Base-by-base conservation (phyloP, 257 asterid genomes). In the Eucommia ulmoides region DNA sequence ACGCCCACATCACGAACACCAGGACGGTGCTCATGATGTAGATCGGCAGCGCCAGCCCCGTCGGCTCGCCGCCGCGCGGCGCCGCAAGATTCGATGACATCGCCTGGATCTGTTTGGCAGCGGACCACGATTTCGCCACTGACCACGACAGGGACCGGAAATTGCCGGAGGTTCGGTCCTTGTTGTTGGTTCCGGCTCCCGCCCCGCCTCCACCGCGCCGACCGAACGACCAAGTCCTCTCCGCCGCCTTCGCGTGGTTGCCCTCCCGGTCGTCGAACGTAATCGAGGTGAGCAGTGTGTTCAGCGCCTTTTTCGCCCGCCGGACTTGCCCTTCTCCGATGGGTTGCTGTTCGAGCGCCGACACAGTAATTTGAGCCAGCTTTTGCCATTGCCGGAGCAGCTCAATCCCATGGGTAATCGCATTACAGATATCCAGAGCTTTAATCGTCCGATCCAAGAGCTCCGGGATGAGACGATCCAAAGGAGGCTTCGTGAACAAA, bases 111-210 rank as follows among this genome's bases (percentile, higher is more conserved):
- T 89, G 96, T 35, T 74, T 80, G 1, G 96, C 78, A 0, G 94
- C 85, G 0, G 97, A 82, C 96, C 97, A 85, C 0, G 94, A 74
- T n/a, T 80, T 82, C 2, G 94, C 81, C 29, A 80, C 83, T 3
- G 88, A 61, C 83, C 80, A 80, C 1, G 94, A 78, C 45, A 89
- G 35, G 0, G 94, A 61, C 8, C 84, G 70, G 65, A 82, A 81
- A 3, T 74, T 78, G 14, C 75, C 74, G 2, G 53, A 49, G 0
- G 66, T 33, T 3, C 72, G 64, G 2, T 76, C 88, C 58, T 77
- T 76, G 17, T 20, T 52, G 3, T 26, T 42, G 1, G 44, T 21
- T 2, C 42, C 12, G 19, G 52, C 8, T 19, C 29, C 47, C 18
- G 44, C 62, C 4, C 59, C 64, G 7, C 76, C 73, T 2, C 59